These are phyloP conservation scores for Epichloe gansuensis DNA, from an alignment of 2,329 filamentous ascomycete species.

Conservation along the genomic window DNA sequence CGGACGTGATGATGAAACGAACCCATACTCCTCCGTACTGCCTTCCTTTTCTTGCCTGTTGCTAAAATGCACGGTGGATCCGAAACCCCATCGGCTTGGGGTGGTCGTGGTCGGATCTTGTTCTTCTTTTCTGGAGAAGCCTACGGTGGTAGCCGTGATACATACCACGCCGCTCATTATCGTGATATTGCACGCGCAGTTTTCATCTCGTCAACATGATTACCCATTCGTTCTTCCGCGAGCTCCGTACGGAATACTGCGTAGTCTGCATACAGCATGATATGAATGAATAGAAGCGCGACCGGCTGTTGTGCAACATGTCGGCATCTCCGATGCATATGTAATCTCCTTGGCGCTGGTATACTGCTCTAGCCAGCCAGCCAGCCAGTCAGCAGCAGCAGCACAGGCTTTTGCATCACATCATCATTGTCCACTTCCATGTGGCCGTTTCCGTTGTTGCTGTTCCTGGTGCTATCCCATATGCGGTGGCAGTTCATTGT, in stretches of 20 bases:
- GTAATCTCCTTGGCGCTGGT: not conserved
- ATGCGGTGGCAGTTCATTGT: no score
- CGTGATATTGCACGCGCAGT: not conserved
- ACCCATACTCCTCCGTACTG: not conserved
- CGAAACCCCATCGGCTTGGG: not conserved
- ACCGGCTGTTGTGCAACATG: not conserved
- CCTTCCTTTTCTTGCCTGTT: not conserved
- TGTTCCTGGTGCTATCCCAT: no score
- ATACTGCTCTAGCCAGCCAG: not conserved
- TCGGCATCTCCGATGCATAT: not conserved
- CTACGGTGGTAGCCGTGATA: not conserved
- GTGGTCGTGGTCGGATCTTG: not conserved
- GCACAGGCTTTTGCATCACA: no score
- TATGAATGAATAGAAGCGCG: not conserved
- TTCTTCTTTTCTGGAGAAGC: not conserved
- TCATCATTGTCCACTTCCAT: no score
- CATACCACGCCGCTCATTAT: no score
- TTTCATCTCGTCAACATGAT: not conserved
- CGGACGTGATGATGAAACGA: not conserved
- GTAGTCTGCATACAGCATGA: not conserved
- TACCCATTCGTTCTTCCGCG: not conserved
- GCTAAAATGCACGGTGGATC: not conserved
- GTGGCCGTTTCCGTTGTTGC: no score
- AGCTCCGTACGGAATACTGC: not conserved
- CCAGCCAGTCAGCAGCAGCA: not conserved